These are phyloP conservation scores for Favolaschia claudopus DNA, from an alignment of 768 basidiomycete genomes.

Conservation along the genomic window DNA sequence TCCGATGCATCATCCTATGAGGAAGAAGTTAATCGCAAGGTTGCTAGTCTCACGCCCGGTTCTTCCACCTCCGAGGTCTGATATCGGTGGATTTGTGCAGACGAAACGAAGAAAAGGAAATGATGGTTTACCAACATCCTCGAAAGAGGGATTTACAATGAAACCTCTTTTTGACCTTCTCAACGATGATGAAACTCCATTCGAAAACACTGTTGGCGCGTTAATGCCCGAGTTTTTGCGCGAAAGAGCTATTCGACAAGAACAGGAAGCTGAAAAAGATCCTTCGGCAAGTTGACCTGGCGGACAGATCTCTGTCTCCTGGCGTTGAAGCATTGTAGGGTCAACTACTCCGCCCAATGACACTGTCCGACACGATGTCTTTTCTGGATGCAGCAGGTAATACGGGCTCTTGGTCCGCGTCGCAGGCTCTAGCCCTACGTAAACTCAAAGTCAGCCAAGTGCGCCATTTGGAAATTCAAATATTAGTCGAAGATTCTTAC, in stretches of 20 bases:
- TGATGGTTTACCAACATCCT: conserved; percentile 19
- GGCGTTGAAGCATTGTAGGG: conserved; percentile 34
- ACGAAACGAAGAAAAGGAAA: conserved; percentile 35
- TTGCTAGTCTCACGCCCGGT: not conserved
- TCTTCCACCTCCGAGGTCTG: not conserved
- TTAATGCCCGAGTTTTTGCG: conserved; percentile 44
- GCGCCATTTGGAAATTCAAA: too few species aligned
- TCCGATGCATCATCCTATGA: conserved; percentile 22
- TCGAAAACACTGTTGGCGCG: conserved; percentile 42
- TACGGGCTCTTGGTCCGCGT: conserved; percentile 28
- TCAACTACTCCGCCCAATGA: conserved; percentile 47
- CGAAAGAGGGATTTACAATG: conserved; percentile 18
- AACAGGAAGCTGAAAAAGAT: conserved; percentile 28
- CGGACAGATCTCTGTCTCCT: not conserved
- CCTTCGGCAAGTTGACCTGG: conserved; percentile 27
- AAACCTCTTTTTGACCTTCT: conserved; percentile 21
- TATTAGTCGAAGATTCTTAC: conserved; percentile 6
- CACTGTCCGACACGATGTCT: conserved; percentile 49
- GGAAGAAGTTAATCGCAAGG: conserved; percentile 11
- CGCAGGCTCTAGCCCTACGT: conserved; percentile 46
- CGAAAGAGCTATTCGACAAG: conserved; percentile 35
- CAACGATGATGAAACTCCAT: conserved; percentile 27
- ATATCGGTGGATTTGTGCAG: not conserved
- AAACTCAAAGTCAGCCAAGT: conserved; percentile 57
- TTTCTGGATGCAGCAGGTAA: conserved; percentile 35